Evolutionary conservation across 176 grass and related monocot species (phyloP).

Genomic region (Tuctoria greenei): DNA sequence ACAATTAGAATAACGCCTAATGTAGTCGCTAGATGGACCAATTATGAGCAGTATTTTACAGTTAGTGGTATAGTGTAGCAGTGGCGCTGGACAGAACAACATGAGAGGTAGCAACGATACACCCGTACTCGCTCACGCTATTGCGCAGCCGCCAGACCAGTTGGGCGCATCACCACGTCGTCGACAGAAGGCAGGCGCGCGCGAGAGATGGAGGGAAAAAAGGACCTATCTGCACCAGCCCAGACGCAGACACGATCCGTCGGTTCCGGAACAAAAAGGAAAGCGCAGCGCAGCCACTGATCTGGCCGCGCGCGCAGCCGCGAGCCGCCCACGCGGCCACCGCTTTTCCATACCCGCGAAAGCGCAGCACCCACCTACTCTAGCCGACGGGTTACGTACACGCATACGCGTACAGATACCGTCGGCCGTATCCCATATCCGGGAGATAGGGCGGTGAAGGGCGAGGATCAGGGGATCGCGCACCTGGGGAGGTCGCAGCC

Average conservation of each 20-base stretch:
- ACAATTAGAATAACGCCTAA: neutral
- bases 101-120: neutral
- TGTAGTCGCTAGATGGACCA: neutral
- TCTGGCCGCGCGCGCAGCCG: slow-evolving; percentile 27
- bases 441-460: too few relatives aligned
- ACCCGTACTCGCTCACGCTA: slow-evolving; percentile 1
- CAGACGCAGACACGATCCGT: slow-evolving; percentile 22
- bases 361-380: slow-evolving; percentile 25
- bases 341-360: slow-evolving; percentile 28
- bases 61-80: neutral
- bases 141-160: slow-evolving; percentile 2
- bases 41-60: slow-evolving; percentile 10
- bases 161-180: slow-evolving; percentile 25
- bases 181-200: neutral
- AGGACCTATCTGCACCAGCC: neutral
- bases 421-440: neutral
- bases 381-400: neutral
- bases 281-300: neutral
- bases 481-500: slow-evolving; percentile 76
- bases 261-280: neutral
- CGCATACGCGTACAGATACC: neutral
- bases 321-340: slow-evolving; percentile 13
- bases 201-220: neutral
- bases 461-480: neutral
- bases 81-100: neutral